Evolutionary conservation across 2,329 filamentous ascomycete species (phyloP).

Genomic region (Corinectria fuckeliana): DNA sequence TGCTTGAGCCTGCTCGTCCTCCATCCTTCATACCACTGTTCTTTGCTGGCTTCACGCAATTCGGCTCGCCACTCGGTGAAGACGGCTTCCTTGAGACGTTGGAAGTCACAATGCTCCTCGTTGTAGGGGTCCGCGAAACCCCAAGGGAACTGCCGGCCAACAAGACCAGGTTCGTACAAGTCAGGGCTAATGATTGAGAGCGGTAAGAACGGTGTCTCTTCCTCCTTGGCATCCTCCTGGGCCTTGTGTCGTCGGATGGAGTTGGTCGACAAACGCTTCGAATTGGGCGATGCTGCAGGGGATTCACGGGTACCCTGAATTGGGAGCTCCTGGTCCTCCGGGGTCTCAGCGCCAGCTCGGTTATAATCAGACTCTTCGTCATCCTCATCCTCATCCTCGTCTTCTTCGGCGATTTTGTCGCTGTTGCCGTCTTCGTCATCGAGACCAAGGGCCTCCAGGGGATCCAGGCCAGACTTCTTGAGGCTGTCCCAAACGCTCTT

Average conservation of each 20-base stretch:
- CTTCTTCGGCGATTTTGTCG: constrained; percentile 62
- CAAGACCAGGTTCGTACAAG: constrained; percentile 78
- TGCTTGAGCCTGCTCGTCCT: constrained; percentile 73
- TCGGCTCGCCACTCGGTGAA: constrained; percentile 94
- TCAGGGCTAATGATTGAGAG: constrained; percentile 95
- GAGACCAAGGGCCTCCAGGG: constrained; percentile 83
- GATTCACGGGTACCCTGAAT: constrained; percentile 44
- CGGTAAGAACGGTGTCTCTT: constrained; percentile 75
- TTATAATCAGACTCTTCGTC: constrained; percentile 34
- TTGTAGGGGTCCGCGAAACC: constrained; percentile 96
- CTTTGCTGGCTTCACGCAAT: constrained; percentile 85
- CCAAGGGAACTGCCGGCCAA: constrained; percentile 94
- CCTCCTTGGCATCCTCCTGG: constrained; percentile 54
- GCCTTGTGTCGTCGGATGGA: constrained; percentile 55
- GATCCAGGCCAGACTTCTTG: constrained; percentile 85
- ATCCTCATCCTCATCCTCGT: constrained; percentile 48
- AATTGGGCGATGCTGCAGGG: constrained; percentile 45
- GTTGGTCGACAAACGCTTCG: constrained; percentile 54
- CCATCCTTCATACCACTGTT: constrained; percentile 97
- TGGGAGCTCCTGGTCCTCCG: constrained; percentile 47
- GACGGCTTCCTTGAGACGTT: constrained; percentile 86
- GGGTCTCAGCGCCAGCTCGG: constrained; percentile 31
- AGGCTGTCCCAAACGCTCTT: constrained; percentile 88
- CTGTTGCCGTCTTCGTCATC: constrained; percentile 75
- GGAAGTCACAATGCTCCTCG: constrained; percentile 90